These are phyloP conservation scores for Kluyveromyces marxianus DNA, from an alignment of 1,139 yeast genomes.

Conservation along the genomic window DNA sequence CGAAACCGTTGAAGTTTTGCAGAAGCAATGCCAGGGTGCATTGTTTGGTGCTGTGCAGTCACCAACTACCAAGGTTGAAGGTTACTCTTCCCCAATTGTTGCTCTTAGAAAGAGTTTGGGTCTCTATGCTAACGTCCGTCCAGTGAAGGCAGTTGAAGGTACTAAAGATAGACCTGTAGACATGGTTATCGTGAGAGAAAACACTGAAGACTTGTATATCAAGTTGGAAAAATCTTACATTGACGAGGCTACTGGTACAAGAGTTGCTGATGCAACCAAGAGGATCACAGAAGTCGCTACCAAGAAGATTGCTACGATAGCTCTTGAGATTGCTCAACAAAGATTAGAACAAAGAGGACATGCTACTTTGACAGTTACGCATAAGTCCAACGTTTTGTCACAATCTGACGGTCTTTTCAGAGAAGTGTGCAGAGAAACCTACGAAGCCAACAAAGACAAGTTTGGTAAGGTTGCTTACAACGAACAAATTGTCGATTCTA, in stretches of 20 bases:
- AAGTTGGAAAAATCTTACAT: conserved; percentile 79
- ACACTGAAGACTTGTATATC: conserved; percentile 93
- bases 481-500: conserved; percentile 97
- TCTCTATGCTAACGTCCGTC: conserved; percentile 92
- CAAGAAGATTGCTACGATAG: conserved; percentile 78
- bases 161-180: conserved; percentile 78
- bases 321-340: conserved; percentile 85
- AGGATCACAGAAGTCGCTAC: conserved; percentile 89
- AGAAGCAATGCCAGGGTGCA: conserved; percentile 89
- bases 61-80: conserved; percentile 88
- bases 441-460: conserved; percentile 53
- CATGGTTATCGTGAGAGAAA: conserved; percentile 96
- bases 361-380: conserved; percentile 79
- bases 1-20: conserved; percentile 73
- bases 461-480: conserved; percentile 58
- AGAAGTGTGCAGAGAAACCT: conserved; percentile 75
- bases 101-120: conserved; percentile 94
- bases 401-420: conserved; percentile 94
- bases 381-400: conserved; percentile 90
- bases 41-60: conserved; percentile 96
- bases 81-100: conserved; percentile 96
- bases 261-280: conserved; percentile 95
- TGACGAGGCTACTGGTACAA: conserved; percentile 66
- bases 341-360: conserved; percentile 72
- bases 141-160: conserved; percentile 87